These are phyloP conservation scores for Crinitomyces ghanaensis DNA, from an alignment of 805 yeast species.

Conservation along the genomic window DNA sequence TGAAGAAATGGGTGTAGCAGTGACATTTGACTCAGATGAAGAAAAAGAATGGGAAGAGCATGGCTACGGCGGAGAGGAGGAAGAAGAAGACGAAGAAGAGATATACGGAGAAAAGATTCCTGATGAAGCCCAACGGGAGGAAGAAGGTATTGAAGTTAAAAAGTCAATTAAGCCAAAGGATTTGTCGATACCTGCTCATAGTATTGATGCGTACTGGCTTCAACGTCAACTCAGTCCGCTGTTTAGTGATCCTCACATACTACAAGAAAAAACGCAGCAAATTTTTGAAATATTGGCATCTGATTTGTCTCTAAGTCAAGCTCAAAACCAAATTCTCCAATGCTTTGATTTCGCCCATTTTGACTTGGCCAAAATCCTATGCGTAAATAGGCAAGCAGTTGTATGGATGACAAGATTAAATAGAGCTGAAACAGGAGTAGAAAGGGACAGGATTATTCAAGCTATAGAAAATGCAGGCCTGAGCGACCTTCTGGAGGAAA, in stretches of 20 bases:
- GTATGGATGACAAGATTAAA: conserved; percentile 45
- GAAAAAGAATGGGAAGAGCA: conserved; percentile 17
- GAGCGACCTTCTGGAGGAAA: conserved; percentile 32
- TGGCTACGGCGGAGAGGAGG: conserved; percentile 16
- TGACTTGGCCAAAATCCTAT: conserved; percentile 37
- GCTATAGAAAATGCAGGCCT: conserved; percentile 38
- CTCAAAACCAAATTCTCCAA: conserved; percentile 45
- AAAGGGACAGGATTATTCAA: conserved; percentile 27
- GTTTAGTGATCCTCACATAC: conserved; percentile 30
- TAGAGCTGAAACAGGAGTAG: conserved; percentile 27
- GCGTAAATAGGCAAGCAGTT: conserved; percentile 40
- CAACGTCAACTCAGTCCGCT: conserved; percentile 36
- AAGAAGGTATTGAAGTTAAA: conserved; percentile 5
- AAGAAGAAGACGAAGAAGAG: conserved; percentile 11
- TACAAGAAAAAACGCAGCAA: conserved; percentile 31
- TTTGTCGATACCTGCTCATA: conserved; percentile 22
- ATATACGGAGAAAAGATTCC: conserved; percentile 9
- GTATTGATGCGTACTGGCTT: conserved; percentile 42
- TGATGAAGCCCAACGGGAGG: conserved; percentile 4
- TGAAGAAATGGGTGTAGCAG: conserved; percentile 34
- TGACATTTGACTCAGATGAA: conserved; percentile 30
- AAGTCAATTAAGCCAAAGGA: conserved; percentile 13
- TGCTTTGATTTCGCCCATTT: conserved; percentile 42
- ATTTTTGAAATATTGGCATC: conserved; percentile 33
- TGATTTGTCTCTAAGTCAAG: conserved; percentile 29